Evolutionary conservation across 2,329 filamentous ascomycete species (phyloP), one percentile per base, ranked within the genome.

Genomic region (Cladosporium sp.): DNA sequence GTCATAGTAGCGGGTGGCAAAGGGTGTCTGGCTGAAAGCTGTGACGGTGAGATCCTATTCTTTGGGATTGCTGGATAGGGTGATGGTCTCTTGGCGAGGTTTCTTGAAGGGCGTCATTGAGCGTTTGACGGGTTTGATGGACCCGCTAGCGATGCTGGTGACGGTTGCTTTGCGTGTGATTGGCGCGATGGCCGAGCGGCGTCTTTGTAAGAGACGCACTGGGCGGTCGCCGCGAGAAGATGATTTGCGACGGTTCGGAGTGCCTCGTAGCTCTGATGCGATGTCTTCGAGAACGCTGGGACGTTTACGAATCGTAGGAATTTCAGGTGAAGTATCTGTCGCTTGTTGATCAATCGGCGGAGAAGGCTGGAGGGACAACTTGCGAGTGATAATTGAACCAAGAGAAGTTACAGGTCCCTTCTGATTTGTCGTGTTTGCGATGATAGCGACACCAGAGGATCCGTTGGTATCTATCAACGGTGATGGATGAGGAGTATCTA

Each of bases 11-110:
- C 70, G 66, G 40, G 69, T 66, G 43, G 58, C 63, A 65, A 63
- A 70, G 2, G 70, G 68, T 6, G 70, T 72, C 47, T 70, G 68
- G 15, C 64, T 51, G 47, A 71, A 72, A 14, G 65, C 51, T 9
- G 67, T 70, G 30, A 72, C 67, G 47, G 56, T 59, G n/a, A 59
- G 56, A 59, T 59, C 56, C 56, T 59, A 59, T 43, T 52, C 50
- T 52, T 43, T 25, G 14, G 22, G 37, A 30, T 65, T 55, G 11
- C 66, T 57, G 40, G 45, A 22, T 30, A 22, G 49, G 17, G 34
- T 17, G 25, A 25, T 11, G 45, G 4, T 57, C 9, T 30, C 19
- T 11, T 51, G 20, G 17, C 20, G 25, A 9, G 17, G 12, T 22
- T 36, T 55, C n/a, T 15, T 28, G 22, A 30, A 56, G 7, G 19